Evolutionary conservation across 371 early-diverging fungal species (phyloP), one percentile per base, ranked within the genome.

Genomic region (Mucor velutinosus): DNA sequence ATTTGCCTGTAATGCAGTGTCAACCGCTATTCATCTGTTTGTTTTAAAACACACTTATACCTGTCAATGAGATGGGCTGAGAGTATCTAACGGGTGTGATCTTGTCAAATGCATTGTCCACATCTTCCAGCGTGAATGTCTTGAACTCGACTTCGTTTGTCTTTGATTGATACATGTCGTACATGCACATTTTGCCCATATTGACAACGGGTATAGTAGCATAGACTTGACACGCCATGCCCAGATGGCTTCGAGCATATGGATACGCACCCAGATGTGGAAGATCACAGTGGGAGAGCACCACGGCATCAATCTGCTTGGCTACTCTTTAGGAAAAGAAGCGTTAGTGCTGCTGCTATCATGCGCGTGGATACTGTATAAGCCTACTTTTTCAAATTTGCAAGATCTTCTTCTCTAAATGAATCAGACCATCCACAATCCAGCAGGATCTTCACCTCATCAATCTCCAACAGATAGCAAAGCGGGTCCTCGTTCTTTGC

Each of bases 161-260:
- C 45, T 89, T 87, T 30, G 93, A 85, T 68, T 90, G 88, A 62
- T 91, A 85, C 15, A 92, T 73, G 73, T 95, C 95, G 64, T 91
- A 88, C 78, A 97, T 71, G 65, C 91, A 89, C 69, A 97, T 86
- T 64, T 90, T 88, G 11, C 99, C 99, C 91, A 99, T 92, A 70
- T 95, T 93, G 62, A 92, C 92, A 0, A 97, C 93, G 1, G 99
- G 99, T 10, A 95, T 83, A 0, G 99, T 98, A 4, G 97, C 92
- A 75, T 96, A 97, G 0, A 93, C 92, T 15, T 95, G 94, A 69
- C 97, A 97, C 3, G 86, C 87, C 60, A 98, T 78, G 4, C 95
- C 95, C 17, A 95, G 80, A 57, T 91, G 83, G 15, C 86, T 80
- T 64, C 86, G 81, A 6, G 98, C 95, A 75, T 95, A 92, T 7